Conservation (phyloP, 1,284 basidiomycete genomes). For the Cryptococcus maquisensis region DNA sequence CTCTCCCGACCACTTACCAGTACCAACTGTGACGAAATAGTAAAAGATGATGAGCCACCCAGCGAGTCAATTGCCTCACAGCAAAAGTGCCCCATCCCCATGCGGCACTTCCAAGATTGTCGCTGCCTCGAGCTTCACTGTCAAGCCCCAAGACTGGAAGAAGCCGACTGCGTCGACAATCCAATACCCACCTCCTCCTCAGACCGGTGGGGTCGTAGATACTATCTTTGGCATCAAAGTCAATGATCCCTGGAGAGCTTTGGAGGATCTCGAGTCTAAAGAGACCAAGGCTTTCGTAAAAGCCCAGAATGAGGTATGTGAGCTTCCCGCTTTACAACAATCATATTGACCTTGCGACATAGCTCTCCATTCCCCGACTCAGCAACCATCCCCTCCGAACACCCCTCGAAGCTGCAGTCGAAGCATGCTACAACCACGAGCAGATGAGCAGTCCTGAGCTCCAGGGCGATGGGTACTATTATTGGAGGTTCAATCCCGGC, state of each 20-base stretch:
- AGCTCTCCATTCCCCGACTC: conserved; percentile 16
- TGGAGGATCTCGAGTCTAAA: conserved; percentile 13
- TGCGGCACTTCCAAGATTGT: background rate
- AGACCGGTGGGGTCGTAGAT: conserved; percentile 8
- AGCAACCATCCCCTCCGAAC: conserved; percentile 7
- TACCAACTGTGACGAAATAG: too few species aligned
- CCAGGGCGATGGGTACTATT: conserved; percentile 18
- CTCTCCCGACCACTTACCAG: too few species aligned
- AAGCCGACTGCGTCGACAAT: background rate
- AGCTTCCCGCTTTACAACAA: too few species aligned
- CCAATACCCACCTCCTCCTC: conserved; percentile 10
- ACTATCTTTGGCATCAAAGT: conserved; percentile 8
- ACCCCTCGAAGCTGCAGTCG: conserved; percentile 14
- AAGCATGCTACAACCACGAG: conserved; percentile 9
- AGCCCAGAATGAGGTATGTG: conserved; percentile 15
- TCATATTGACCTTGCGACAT: background rate
- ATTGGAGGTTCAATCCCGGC: conserved; percentile 19
- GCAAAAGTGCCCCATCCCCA: background rate
- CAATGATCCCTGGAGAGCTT: conserved; percentile 11
- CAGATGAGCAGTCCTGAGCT: conserved; percentile 12
- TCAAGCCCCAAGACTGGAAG: background rate
- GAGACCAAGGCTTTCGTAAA: conserved; percentile 7
- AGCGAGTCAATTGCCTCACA: background rate
- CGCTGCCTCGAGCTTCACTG: background rate
- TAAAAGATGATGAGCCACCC: background rate